Evolutionary conservation across 495 filamentous ascomycete species (phyloP), one percentile per base, ranked within the genome.

Genomic region (Xylaria nigripes): DNA sequence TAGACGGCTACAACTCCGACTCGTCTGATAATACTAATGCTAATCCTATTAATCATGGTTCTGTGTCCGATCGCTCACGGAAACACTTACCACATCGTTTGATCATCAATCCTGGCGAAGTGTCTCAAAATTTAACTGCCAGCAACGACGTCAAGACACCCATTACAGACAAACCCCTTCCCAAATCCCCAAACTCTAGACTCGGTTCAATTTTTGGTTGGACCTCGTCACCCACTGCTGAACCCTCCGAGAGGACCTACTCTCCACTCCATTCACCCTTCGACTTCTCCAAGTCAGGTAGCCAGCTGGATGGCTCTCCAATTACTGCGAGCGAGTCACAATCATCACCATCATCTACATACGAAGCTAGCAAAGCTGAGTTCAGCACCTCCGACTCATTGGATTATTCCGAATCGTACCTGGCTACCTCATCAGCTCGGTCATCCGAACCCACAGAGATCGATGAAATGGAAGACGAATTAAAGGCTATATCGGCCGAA

Each of bases 401-500:
- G 16, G 68, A 70, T 30, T 75, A 75, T 57, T 71, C 68, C 61
- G 75, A 76, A 60, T 68, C 66, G 24, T 71, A 73, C 60, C 55
- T 75, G 41, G 70, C 74, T 58, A 75, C 75, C 60, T 74, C 73
- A 58, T 47, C 71, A 54, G 65, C 70, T 51, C 59, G 62, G 55
- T 61, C 68, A 56, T 58, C 67, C 43, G 67, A 74, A 16, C 25
- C 65, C 42, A 49, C 68, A 48, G 50, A 76, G 56, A 68, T 86
- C 68, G 77, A 86, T 62, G 91, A 94, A 61, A 81, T 98, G 74
- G 91, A 96, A 74, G 87, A 89, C 61, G 93, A 98, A 74, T 70
- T 98, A 67, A 86, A 87, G 57, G 86, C 90, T 66, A 91, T 98
- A 64, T 93, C 89, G 69, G 81, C 86, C 51, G 94, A 98, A 71